Conservation (phyloP, 2,329 filamentous ascomycete species). For the Talaromyces albobiverticillius region DNA sequence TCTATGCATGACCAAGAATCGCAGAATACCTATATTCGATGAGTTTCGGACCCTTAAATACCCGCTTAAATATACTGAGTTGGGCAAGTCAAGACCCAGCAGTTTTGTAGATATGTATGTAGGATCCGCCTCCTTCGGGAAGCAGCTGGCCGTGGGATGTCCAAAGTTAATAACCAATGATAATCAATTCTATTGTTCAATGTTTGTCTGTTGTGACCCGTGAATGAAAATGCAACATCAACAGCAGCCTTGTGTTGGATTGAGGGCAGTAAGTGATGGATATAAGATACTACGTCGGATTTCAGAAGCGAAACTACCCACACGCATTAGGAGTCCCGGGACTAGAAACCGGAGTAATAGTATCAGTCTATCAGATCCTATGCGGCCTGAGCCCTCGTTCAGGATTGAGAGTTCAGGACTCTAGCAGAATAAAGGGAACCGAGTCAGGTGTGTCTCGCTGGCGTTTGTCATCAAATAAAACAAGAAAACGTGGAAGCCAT, state of each 20-base stretch:
- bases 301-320: too few relatives aligned
- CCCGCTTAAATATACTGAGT: background rate
- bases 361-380: too few relatives aligned
- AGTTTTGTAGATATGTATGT: background rate
- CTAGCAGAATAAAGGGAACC: background rate
- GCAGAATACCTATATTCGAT: background rate
- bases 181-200: background rate
- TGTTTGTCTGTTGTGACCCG: conserved; percentile 7
- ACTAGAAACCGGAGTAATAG: too few relatives aligned
- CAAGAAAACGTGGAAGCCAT: background rate
- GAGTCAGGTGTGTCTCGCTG: background rate
- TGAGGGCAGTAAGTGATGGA: too few relatives aligned
- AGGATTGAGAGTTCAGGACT: background rate
- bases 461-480: background rate
- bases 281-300: background rate
- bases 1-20: background rate
- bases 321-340: too few relatives aligned
- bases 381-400: too few relatives aligned
- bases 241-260: too few relatives aligned
- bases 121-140: background rate
- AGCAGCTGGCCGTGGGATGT: background rate
- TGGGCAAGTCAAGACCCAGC: background rate
- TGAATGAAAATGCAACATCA: background rate
- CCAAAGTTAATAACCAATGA: background rate
- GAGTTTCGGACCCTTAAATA: too few relatives aligned